Percentiles rank a stretch among this genome's conserved stretches.
These are phyloP conservation scores for Carpinus viminea DNA, from an alignment of 306 rosid species.

Conservation along the genomic window DNA sequence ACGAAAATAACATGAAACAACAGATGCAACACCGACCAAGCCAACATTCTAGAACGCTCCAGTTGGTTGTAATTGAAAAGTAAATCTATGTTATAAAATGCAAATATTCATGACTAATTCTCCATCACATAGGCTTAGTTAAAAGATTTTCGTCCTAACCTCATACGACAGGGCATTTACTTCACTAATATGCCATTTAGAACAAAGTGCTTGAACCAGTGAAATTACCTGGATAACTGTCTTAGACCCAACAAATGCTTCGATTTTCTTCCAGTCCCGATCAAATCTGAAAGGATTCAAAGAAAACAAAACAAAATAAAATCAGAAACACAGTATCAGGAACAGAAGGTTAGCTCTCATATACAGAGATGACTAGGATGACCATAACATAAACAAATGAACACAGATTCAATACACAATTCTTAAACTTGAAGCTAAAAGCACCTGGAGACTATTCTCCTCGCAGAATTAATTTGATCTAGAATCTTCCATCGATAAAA, in stretches of 20 bases:
- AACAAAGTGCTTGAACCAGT: neutral
- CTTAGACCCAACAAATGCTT: conserved; percentile 93
- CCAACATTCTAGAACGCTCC: neutral
- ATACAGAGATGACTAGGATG: neutral
- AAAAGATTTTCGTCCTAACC: neutral
- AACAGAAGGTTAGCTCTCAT: neutral
- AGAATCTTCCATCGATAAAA: neutral
- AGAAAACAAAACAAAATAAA: conserved; percentile 17
- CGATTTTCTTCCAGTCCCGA: conserved; percentile 99
- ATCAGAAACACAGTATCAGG: conserved; percentile 10
- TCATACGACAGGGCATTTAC: neutral
- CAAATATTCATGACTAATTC: neutral
- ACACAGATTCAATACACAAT: neutral
- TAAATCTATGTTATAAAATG: neutral
- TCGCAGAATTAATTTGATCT: neutral
- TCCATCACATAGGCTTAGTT: neutral
- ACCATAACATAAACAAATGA: neutral
- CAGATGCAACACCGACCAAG: neutral
- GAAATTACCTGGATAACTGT: conserved; percentile 91
- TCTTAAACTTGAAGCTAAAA: neutral
- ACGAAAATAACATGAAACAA: conserved; percentile 6
- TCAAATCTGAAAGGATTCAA: conserved; percentile 61
- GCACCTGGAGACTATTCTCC: neutral
- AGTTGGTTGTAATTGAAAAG: neutral
- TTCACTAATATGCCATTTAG: neutral